Evolutionary conservation across 495 filamentous ascomycete species (phyloP), one percentile per base, ranked within the genome.

Genomic region (Penicillium dipodomyicola): DNA sequence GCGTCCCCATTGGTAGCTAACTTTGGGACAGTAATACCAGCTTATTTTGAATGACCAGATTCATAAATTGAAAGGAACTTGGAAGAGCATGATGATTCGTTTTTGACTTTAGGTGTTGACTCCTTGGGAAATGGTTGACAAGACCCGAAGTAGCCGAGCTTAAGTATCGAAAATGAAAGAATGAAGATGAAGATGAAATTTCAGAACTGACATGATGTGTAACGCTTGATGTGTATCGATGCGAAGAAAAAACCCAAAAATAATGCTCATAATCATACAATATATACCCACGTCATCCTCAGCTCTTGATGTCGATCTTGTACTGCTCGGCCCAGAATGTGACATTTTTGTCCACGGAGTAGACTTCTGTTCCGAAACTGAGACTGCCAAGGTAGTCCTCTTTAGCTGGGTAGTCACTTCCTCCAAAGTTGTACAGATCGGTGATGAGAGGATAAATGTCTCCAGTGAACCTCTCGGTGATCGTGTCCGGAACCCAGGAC

Each of bases 351-450:
- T 51, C 17, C 1, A 65, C 40, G 4, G 47, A 68, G 58, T 62
- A 75, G 5, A 68, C 63, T 45, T 77, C 72, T 0, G 71, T 64
- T n/a, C 74, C 74, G 37, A 77, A 73, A 40, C 65, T 60, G 52
- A 75, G 62, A 44, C 69, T 59, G 15, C 74, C 74, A 48, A 77
- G 55, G 53, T 68, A 74, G 43, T 73, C 71, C 2, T 37, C 20
- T 1, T 37, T 54, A 2, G 56, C 40, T 5, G 73, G 73, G 40
- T 69, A 66, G 5, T 50, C 25, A 22, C 52, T 43, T 1, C 54
- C 63, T 8, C 35, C 43, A 30, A 67, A 10, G 1, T 46, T 44
- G 52, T 67, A 65, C 1, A 75, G 70, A 32, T 66, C 55, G 22
- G 57, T 65, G 53, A 77, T 64, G n/a, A 77, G 63, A 2, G 69